These are phyloP conservation scores for Irpex sp. DNA, from an alignment of 1,284 basidiomycete species.

Conservation along the genomic window DNA sequence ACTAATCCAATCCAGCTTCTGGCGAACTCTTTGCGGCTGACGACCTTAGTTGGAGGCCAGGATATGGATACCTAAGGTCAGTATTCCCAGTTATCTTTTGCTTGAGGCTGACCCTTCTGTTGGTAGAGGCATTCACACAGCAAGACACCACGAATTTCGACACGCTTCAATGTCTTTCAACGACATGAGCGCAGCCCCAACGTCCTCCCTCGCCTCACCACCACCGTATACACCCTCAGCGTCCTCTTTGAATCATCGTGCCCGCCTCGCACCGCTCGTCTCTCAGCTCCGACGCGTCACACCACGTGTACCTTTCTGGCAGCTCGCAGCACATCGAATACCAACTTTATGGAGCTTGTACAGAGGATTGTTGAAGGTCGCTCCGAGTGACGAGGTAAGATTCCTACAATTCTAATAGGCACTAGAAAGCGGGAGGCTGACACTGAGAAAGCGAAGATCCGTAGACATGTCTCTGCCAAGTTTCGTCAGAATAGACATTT, in stretches of 20 bases:
- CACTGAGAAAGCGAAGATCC: conserved; percentile 37
- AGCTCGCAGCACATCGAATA: conserved; percentile 64
- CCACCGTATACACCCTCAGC: not conserved
- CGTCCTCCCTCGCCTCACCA: too few species aligned
- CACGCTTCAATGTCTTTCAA: too few species aligned
- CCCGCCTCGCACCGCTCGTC: conserved; percentile 46
- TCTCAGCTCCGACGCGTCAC: conserved; percentile 50
- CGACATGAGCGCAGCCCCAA: too few species aligned
- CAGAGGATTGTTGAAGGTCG: conserved; percentile 54
- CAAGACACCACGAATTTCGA: too few species aligned
- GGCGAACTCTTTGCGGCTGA: too few species aligned
- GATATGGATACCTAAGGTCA: too few species aligned
- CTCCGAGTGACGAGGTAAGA: conserved; percentile 52
- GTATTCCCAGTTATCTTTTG: too few species aligned
- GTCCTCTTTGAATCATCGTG: conserved; percentile 44
- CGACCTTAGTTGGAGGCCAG: too few species aligned
- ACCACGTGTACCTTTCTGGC: conserved; percentile 64
- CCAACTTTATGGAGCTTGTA: conserved; percentile 76
- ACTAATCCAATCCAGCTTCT: too few species aligned
- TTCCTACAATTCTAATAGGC: not conserved
- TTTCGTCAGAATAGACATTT: conserved; percentile 49
- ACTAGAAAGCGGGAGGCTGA: not conserved
- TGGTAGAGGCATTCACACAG: too few species aligned
- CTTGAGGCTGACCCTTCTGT: too few species aligned
- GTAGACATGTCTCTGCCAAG: conserved; percentile 45